Percentiles rank a stretch among this genome's conserved stretches.
Evolutionary conservation across 441 rosid genomes (phyloP).

Genomic region (Pelargonium myrrhifolium): DNA sequence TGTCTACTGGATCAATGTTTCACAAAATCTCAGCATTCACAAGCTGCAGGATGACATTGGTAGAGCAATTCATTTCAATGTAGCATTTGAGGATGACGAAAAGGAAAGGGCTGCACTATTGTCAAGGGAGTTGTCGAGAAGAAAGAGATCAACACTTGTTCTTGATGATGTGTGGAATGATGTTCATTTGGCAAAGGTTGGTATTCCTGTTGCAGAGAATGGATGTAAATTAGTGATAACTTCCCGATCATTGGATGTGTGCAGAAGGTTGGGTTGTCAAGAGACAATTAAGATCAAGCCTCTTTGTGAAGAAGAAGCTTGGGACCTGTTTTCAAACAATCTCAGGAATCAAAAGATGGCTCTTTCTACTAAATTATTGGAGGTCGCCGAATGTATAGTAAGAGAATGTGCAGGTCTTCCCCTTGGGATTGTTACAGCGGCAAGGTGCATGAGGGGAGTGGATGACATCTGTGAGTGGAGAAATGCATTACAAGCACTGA

Average conservation of each 20-base stretch:
- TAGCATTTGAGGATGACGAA: neutral
- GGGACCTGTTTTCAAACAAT: neutral
- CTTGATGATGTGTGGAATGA: conserved; percentile 17
- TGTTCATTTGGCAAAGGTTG: conserved; percentile 5
- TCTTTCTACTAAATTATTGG: neutral
- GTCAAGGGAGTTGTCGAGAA: neutral
- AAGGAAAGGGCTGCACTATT: conserved; percentile 9
- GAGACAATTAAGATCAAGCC: neutral
- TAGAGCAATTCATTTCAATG: neutral
- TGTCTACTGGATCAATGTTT: conserved; percentile 3
- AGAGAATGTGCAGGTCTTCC: conserved; percentile 19
- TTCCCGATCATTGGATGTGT: conserved; percentile 12
- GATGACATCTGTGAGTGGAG: conserved; percentile 8
- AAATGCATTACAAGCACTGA: conserved; percentile 13
- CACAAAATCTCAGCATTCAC: neutral
- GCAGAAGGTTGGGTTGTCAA: conserved; percentile 7
- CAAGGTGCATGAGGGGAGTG: conserved; percentile 10
- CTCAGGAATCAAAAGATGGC: neutral
- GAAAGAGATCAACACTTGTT: conserved; percentile 10
- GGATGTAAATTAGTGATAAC: conserved; percentile 19
- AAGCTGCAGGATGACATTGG: neutral
- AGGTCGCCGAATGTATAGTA: neutral
- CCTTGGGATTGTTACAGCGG: conserved; percentile 11
- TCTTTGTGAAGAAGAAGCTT: conserved; percentile 9
- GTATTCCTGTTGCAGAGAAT: conserved; percentile 2